phyloP scores from a whole-genome alignment of 345 rosid genomes.

The Euphorbia peplus region DNA sequence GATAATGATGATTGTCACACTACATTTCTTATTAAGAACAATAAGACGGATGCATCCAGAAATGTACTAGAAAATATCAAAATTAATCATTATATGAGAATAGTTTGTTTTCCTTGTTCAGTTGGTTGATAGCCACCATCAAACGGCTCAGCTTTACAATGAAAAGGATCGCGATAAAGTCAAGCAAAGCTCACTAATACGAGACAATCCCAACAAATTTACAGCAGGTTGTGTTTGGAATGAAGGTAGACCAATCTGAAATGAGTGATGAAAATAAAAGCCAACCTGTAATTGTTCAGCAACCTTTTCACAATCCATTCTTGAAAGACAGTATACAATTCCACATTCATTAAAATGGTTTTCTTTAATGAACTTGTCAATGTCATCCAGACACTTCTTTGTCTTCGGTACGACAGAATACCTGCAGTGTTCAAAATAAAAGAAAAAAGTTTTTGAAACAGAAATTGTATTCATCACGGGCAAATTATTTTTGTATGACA shows the following conservation, averaged over 20 bases:
- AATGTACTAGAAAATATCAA: constrained; percentile 1
- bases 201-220: neutral
- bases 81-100: constrained; percentile 4
- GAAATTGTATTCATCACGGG: constrained; percentile 5
- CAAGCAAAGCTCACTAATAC: neutral
- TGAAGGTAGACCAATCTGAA: constrained; percentile 11
- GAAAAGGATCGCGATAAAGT: neutral
- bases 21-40: neutral
- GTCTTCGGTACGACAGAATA: constrained; percentile 81
- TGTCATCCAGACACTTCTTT: constrained; percentile 86
- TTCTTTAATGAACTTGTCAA: constrained; percentile 82
- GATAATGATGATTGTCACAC: neutral
- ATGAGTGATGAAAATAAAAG: neutral
- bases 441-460: constrained; percentile 31
- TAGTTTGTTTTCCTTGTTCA: neutral
- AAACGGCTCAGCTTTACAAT: neutral
- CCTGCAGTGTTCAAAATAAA: constrained; percentile 42
- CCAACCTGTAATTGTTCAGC: constrained; percentile 84
- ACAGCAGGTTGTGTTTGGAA: neutral
- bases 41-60: neutral
- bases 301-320: constrained; percentile 97
- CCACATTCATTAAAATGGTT: constrained; percentile 96
- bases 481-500: constrained; percentile 14
- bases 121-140: neutral
- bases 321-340: constrained; percentile 95